Conservation (phyloP, 331 rosid genomes). For the Telfairia occidentalis region DNA sequence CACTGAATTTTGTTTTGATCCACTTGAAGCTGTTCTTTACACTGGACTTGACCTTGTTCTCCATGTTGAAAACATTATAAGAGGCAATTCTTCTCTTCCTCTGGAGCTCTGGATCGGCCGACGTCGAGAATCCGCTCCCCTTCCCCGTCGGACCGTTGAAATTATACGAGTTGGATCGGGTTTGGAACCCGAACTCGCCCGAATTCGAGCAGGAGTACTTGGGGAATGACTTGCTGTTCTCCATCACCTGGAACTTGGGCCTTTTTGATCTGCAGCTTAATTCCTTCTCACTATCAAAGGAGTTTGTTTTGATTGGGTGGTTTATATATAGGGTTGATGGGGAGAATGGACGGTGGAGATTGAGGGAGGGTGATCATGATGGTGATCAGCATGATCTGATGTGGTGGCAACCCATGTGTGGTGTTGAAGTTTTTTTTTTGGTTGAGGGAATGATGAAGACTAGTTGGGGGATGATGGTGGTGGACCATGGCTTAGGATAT, state of each 20-base stretch:
- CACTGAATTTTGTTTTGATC: slow-evolving; percentile 81
- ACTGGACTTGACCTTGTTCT: slow-evolving; percentile 65
- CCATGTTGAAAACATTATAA: slow-evolving; percentile 60
- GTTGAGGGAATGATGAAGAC: not conserved
- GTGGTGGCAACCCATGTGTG: slow-evolving; percentile 72
- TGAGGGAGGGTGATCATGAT: not conserved
- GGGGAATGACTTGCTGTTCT: slow-evolving; percentile 76
- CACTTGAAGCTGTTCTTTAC: slow-evolving; percentile 80
- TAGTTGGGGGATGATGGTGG: slow-evolving; percentile 37
- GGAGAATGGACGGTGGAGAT: slow-evolving; percentile 18
- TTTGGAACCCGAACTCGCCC: slow-evolving; percentile 49
- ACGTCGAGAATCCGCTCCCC: slow-evolving; percentile 44
- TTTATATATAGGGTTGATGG: slow-evolving; percentile 7
- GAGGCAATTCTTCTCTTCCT: slow-evolving; percentile 85
- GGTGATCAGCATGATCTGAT: slow-evolving; percentile 27
- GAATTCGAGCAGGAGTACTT: slow-evolving; percentile 52
- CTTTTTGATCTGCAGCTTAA: not conserved
- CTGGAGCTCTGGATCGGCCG: slow-evolving; percentile 62
- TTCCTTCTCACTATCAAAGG: not conserved
- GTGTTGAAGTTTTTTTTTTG: slow-evolving; percentile 33
- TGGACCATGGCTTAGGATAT: slow-evolving; percentile 19
- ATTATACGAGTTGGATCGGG: slow-evolving; percentile 51
- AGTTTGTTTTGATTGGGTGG: slow-evolving; percentile 1
- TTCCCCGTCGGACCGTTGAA: slow-evolving; percentile 59
- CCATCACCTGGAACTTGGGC: slow-evolving; percentile 30